Conservation (phyloP, 2,329 filamentous ascomycete species). For the Colletotrichum eremochloae region DNA sequence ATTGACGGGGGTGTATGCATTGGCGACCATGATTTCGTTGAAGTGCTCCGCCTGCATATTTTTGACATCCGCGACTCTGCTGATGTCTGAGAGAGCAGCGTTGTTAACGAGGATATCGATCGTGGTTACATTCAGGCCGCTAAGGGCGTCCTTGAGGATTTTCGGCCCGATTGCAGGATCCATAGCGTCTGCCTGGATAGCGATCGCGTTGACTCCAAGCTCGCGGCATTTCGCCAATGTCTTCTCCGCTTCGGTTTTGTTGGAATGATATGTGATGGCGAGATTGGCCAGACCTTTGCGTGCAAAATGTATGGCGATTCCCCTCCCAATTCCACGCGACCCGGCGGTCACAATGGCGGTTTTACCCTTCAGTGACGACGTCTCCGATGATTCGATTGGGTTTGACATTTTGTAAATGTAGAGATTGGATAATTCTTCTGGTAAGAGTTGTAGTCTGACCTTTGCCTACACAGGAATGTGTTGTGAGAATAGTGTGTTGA, state of each 20-base stretch:
- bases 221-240: conserved; percentile 11
- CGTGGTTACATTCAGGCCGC: not conserved
- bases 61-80: not conserved
- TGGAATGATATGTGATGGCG: conserved; percentile 26
- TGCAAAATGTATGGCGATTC: conserved; percentile 12
- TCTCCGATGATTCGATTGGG: not conserved
- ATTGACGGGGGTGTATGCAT: no score
- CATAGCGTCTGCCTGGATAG: conserved; percentile 13
- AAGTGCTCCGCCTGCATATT: not conserved
- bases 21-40: no score
- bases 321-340: conserved; percentile 21
- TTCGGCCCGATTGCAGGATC: not conserved
- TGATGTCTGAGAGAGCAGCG: conserved; percentile 4
- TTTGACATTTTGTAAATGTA: not conserved
- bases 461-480: not conserved
- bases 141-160: not conserved
- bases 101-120: conserved; percentile 34
- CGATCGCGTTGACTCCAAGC: conserved; percentile 1
- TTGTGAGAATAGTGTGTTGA: not conserved
- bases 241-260: conserved; percentile 2
- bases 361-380: conserved; percentile 13
- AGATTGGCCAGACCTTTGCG: conserved; percentile 24
- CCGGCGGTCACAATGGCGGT: conserved; percentile 20
- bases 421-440: no score
- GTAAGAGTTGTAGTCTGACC: no score